A percentile compares a stretch with the other conserved stretches of the same genome.
Conservation (phyloP, 2,329 filamentous ascomycete genomes). For the Ceratocystis colombiana region DNA sequence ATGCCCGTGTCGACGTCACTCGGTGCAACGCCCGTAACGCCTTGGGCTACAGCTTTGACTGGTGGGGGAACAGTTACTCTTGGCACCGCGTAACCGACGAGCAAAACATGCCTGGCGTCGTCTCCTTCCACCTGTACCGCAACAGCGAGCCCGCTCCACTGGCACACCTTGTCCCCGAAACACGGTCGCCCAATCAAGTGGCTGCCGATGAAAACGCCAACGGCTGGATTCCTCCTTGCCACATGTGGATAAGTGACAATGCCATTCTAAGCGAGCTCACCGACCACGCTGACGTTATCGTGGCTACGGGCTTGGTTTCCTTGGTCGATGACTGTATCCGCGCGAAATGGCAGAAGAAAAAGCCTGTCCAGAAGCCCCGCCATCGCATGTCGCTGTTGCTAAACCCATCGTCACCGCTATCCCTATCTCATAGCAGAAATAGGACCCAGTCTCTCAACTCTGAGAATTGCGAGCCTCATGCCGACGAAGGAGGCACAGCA, state of each 20-base stretch:
- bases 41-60: constrained; percentile 83
- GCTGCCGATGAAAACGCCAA: constrained; percentile 64
- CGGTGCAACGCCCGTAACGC: constrained; percentile 51
- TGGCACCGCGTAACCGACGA: constrained; percentile 70
- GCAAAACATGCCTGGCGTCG: constrained; percentile 52
- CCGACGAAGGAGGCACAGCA: background rate
- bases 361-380: constrained; percentile 28
- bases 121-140: constrained; percentile 72
- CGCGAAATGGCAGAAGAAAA: constrained; percentile 49
- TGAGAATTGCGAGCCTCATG: background rate
- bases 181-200: constrained; percentile 59
- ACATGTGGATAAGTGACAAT: constrained; percentile 78
- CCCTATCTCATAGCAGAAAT: background rate
- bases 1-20: constrained; percentile 78
- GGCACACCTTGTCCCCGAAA: constrained; percentile 77
- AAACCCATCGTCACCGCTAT: background rate
- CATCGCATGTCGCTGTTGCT: constrained; percentile 29
- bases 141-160: constrained; percentile 53
- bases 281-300: constrained; percentile 79
- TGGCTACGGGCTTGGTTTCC: constrained; percentile 79
- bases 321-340: constrained; percentile 89
- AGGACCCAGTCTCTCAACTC: constrained; percentile 5
- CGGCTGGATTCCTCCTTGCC: constrained; percentile 82
- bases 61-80: constrained; percentile 77
- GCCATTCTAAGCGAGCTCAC: constrained; percentile 57